Evolutionary conservation across 192 early-diverging fungal species (phyloP).

Genomic region (Coemansia guatemalensis): DNA sequence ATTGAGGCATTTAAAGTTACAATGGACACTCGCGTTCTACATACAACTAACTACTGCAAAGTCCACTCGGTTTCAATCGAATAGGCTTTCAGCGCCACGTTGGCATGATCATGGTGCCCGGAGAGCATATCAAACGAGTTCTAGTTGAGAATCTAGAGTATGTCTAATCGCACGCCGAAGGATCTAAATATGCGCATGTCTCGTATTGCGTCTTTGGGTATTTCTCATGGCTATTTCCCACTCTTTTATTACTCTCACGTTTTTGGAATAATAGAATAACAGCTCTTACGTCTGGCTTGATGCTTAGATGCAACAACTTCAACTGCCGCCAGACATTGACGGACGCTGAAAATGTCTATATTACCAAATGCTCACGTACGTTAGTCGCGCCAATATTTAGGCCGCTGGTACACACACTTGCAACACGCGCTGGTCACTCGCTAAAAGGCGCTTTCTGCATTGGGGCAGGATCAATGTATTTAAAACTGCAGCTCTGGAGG

Average conservation of each 20-base stretch:
- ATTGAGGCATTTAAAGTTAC: no score
- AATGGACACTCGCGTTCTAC: background rate
- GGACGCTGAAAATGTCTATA: conserved; percentile 52
- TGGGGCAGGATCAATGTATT: no score
- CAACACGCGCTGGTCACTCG: no score
- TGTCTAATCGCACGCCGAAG: conserved; percentile 15
- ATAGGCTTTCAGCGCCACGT: conserved; percentile 41
- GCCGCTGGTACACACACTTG: no score
- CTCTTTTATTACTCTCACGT: background rate
- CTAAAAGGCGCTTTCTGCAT: no score
- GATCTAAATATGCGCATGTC: no score
- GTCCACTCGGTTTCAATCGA: background rate
- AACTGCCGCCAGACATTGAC: conserved; percentile 44
- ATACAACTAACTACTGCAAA: background rate
- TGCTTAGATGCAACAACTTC: conserved; percentile 50
- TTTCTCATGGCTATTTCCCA: background rate
- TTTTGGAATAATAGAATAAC: background rate
- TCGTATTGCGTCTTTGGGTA: no score
- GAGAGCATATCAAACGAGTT: conserved; percentile 33
- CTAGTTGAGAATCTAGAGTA: conserved; percentile 49
- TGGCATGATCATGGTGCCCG: conserved; percentile 55
- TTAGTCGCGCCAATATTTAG: background rate
- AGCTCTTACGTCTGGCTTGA: background rate
- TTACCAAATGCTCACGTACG: conserved; percentile 70
- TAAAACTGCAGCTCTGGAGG: no score